Evolutionary conservation across 2,329 filamentous ascomycete species (phyloP).

Genomic region (Domatiomyces catenatus): DNA sequence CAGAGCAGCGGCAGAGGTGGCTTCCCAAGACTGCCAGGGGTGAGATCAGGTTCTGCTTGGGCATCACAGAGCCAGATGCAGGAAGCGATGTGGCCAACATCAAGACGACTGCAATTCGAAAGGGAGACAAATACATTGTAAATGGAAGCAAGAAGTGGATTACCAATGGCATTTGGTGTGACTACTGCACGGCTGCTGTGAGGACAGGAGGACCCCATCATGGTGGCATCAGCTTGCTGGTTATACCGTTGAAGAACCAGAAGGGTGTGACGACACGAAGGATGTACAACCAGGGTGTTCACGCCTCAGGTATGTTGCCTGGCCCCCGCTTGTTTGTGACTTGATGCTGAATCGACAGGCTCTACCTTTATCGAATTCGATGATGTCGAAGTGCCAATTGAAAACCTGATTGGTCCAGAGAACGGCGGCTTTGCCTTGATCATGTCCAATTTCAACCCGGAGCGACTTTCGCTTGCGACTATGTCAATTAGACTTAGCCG

Average conservation of each 20-base stretch:
- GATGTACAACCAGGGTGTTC: conserved; percentile 54
- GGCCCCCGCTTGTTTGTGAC: neutral
- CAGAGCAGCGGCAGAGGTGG: conserved; percentile 47
- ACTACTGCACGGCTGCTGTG: conserved; percentile 55
- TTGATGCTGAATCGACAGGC: conserved; percentile 30
- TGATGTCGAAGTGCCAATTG: conserved; percentile 56
- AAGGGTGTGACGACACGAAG: conserved; percentile 54
- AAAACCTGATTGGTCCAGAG: conserved; percentile 55
- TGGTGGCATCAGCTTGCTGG: conserved; percentile 51
- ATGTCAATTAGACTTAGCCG: conserved; percentile 47
- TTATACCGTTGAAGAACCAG: conserved; percentile 49
- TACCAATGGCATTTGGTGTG: conserved; percentile 56
- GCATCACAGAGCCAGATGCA: conserved; percentile 63
- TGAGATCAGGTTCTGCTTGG: conserved; percentile 54
- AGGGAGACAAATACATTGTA: conserved; percentile 55
- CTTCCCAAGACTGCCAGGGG: conserved; percentile 53
- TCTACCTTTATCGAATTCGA: conserved; percentile 65
- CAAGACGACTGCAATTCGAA: conserved; percentile 49
- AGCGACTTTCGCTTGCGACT: conserved; percentile 53
- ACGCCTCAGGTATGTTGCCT: conserved; percentile 39
- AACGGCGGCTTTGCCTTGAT: conserved; percentile 58
- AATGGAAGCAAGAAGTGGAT: conserved; percentile 72
- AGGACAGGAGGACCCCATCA: conserved; percentile 54
- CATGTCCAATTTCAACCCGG: conserved; percentile 71
- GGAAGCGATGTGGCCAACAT: conserved; percentile 63